Percentiles rank a stretch among this genome's conserved stretches.
These are phyloP conservation scores for Coniferiporia weirii DNA, from an alignment of 1,284 basidiomycete species.

Conservation along the genomic window DNA sequence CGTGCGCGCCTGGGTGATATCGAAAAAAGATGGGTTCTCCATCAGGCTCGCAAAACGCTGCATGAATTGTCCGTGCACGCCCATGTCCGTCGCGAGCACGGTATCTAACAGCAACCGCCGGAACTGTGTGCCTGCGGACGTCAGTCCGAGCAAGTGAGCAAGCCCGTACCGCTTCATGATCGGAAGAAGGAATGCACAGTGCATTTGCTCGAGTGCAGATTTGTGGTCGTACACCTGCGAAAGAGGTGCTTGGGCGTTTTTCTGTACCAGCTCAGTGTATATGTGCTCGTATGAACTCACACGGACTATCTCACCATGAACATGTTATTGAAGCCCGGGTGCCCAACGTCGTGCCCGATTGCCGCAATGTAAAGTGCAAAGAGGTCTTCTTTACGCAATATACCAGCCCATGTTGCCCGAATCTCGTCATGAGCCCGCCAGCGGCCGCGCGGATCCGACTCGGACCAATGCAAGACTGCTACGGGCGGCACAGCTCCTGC, in stretches of 20 bases:
- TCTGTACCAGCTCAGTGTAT: conserved; percentile 41
- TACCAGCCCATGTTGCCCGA: conserved; percentile 47
- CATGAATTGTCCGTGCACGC: conserved; percentile 84
- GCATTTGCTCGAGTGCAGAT: conserved; percentile 90
- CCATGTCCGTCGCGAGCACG: conserved; percentile 91
- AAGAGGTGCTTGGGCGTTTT: conserved; percentile 86
- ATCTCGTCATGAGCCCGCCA: conserved; percentile 18
- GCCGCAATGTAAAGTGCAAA: conserved; percentile 84
- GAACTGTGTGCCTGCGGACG: conserved; percentile 42
- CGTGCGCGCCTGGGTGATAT: conserved; percentile 49
- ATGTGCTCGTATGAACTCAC: background rate
- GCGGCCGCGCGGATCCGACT: conserved; percentile 13
- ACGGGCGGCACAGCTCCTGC: conserved; percentile 79
- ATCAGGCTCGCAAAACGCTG: conserved; percentile 48
- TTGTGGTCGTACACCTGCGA: conserved; percentile 84
- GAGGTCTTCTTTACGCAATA: conserved; percentile 63
- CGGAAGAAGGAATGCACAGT: conserved; percentile 78
- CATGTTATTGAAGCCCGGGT: conserved; percentile 86
- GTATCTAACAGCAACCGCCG: conserved; percentile 72
- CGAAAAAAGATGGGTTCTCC: conserved; percentile 33
- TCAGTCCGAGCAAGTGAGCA: conserved; percentile 42
- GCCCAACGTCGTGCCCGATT: conserved; percentile 93
- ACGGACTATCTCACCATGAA: conserved; percentile 70
- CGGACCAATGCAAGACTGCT: conserved; percentile 43
- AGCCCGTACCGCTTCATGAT: conserved; percentile 81